phyloP scores from a whole-genome alignment of 345 rosid species.

The Crucihimalaya himalaica region DNA sequence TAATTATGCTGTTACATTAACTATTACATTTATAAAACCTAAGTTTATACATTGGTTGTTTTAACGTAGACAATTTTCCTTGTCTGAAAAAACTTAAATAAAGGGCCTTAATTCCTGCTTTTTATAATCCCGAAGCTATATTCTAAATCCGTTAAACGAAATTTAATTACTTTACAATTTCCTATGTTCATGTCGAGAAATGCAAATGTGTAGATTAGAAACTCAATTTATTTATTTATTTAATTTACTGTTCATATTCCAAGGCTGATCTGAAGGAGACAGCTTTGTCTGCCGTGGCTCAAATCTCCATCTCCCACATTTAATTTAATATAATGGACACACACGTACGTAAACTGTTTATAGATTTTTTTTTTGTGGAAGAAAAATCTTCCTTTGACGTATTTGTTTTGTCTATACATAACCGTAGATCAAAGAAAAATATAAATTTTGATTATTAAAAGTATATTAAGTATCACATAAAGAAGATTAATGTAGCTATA shows the following conservation, averaged over 20 bases:
- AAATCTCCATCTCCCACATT: conserved; percentile 38
- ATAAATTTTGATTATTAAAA: neutral
- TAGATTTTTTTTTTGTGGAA: neutral
- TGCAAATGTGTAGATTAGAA: conserved; percentile 28
- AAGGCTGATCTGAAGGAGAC: conserved; percentile 47
- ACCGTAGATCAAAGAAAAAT: neutral
- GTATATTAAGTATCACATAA: conserved; percentile 11
- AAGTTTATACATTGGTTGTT: conserved; percentile 33
- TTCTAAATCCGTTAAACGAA: conserved; percentile 14
- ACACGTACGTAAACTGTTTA: conserved; percentile 36
- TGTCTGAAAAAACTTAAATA: conserved; percentile 5
- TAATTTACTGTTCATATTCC: conserved; percentile 34
- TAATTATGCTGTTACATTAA: conserved; percentile 34
- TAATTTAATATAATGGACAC: conserved; percentile 29
- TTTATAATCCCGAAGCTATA: conserved; percentile 40
- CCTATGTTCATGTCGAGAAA: conserved; percentile 40
- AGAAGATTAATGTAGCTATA: conserved; percentile 37
- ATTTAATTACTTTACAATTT: conserved; percentile 28
- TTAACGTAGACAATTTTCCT: conserved; percentile 14
- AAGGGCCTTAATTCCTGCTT: conserved; percentile 26
- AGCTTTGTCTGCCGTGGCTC: conserved; percentile 45
- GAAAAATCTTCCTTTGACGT: conserved; percentile 23
- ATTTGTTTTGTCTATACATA: conserved; percentile 30
- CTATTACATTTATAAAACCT: conserved; percentile 25
- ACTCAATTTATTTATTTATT: conserved; percentile 11